These are phyloP conservation scores for Exophiala sp. DNA, from an alignment of 2,329 filamentous ascomycete genomes.

Conservation along the genomic window DNA sequence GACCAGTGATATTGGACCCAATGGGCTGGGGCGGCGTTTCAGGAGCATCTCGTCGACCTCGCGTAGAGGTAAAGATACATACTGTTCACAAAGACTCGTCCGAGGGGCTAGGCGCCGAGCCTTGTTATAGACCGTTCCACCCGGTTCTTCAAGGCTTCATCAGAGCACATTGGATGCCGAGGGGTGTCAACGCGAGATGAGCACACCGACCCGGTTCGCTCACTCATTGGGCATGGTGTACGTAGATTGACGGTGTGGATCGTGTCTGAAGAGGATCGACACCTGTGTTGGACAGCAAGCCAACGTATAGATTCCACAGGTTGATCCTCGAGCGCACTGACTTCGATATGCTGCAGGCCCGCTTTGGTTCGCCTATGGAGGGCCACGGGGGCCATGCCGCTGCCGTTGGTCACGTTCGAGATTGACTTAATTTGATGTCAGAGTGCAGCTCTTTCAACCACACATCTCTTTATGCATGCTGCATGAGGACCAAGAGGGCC, in stretches of 20 bases:
- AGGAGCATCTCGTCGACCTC: no score
- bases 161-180: no score
- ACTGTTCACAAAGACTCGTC: no score
- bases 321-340: neutral
- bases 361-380: slow-evolving; percentile 9
- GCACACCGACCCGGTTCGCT: slow-evolving; percentile 2
- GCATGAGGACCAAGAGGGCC: slow-evolving; percentile 12
- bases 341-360: neutral
- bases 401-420: neutral
- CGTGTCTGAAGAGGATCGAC: no score
- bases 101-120: no score
- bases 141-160: no score
- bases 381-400: slow-evolving; percentile 9
- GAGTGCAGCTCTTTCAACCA: neutral
- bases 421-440: slow-evolving; percentile 1
- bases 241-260: slow-evolving; percentile 2
- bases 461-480: slow-evolving; percentile 4
- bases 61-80: no score
- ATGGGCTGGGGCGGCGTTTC: no score
- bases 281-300: no score
- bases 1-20: no score
- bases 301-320: no score
- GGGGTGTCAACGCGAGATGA: slow-evolving; percentile 16
- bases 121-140: no score
- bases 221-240: slow-evolving; percentile 9